Evolutionary conservation across 1,284 basidiomycete species (phyloP).

Genomic region (Tremellales sp.): DNA sequence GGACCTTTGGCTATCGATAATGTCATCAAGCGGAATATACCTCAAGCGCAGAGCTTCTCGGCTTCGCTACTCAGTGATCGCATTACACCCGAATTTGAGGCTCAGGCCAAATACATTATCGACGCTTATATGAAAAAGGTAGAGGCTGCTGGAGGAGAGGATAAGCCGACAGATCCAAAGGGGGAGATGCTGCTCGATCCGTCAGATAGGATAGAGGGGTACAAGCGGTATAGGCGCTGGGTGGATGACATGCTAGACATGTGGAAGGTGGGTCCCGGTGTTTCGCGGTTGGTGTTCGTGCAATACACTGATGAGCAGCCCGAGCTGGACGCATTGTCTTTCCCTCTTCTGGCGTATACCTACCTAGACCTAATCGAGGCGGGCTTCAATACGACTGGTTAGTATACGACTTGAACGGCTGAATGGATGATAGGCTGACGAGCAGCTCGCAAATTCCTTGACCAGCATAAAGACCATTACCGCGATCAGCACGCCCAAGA

Average conservation of each 20-base stretch:
- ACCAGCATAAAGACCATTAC: slow-evolving; percentile 66
- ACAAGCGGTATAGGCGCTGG: slow-evolving; percentile 74
- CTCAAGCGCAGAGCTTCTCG: slow-evolving; percentile 52
- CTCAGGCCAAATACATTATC: slow-evolving; percentile 47
- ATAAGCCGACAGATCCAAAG: slow-evolving; percentile 39
- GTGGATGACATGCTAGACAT: slow-evolving; percentile 60
- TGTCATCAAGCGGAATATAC: slow-evolving; percentile 46
- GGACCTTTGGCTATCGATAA: slow-evolving; percentile 38
- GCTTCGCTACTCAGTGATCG: slow-evolving; percentile 41
- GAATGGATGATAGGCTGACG: slow-evolving; percentile 83
- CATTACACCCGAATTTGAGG: slow-evolving; percentile 46
- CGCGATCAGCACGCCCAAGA: slow-evolving; percentile 65
- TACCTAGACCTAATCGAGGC: slow-evolving; percentile 91
- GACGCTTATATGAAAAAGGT: slow-evolving; percentile 48
- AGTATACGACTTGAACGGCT: slow-evolving; percentile 56
- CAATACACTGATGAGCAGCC: slow-evolving; percentile 55
- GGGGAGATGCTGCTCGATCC: slow-evolving; percentile 61
- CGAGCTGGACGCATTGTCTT: slow-evolving; percentile 85
- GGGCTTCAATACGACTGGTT: slow-evolving; percentile 83
- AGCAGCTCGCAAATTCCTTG: slow-evolving; percentile 70
- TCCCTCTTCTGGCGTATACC: slow-evolving; percentile 96
- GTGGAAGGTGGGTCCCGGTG: slow-evolving; percentile 86
- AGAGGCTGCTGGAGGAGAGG: slow-evolving; percentile 71
- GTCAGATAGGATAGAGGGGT: slow-evolving; percentile 64
- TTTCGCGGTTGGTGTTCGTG: too few species aligned